These are phyloP conservation scores for Blastocystis sp. DNA, from an alignment of 352 stramenopile species.

Conservation along the genomic window DNA sequence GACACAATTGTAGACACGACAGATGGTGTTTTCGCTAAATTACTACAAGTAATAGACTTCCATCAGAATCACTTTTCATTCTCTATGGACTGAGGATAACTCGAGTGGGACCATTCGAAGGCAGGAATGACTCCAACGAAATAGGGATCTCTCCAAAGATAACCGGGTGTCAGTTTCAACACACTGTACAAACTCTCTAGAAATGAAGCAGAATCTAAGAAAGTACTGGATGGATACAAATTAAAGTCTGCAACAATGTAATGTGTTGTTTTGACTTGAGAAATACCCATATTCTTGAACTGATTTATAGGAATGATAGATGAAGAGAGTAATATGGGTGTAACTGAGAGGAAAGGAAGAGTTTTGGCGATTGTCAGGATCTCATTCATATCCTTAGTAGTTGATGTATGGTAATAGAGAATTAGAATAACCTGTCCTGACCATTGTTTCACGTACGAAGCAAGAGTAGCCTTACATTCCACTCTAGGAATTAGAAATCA, in stretches of 20 bases:
- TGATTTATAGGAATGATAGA: conserved; percentile 31
- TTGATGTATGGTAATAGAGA: background rate
- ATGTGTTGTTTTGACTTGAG: conserved; percentile 15
- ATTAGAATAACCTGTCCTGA: background rate
- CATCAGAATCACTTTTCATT: background rate
- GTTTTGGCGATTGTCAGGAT: background rate
- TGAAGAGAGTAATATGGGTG: background rate
- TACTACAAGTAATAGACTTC: background rate
- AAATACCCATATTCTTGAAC: conserved; percentile 42
- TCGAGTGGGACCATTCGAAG: background rate
- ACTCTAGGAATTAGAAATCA: conserved; percentile 36
- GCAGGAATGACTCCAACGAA: conserved; percentile 23
- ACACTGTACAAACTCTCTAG: background rate
- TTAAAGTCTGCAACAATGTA: conserved; percentile 29
- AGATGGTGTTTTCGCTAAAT: background rate
- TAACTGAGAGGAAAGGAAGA: background rate
- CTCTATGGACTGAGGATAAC: background rate
- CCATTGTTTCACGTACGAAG: background rate
- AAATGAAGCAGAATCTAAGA: background rate
- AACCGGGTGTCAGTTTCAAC: background rate
- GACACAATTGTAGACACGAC: background rate
- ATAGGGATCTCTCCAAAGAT: conserved; percentile 7
- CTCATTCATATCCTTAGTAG: background rate
- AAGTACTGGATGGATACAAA: background rate
- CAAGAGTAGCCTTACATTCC: background rate